phyloP scores from a whole-genome alignment of 140 eudicot genomes.

The Erigeron philadelphicus region DNA sequence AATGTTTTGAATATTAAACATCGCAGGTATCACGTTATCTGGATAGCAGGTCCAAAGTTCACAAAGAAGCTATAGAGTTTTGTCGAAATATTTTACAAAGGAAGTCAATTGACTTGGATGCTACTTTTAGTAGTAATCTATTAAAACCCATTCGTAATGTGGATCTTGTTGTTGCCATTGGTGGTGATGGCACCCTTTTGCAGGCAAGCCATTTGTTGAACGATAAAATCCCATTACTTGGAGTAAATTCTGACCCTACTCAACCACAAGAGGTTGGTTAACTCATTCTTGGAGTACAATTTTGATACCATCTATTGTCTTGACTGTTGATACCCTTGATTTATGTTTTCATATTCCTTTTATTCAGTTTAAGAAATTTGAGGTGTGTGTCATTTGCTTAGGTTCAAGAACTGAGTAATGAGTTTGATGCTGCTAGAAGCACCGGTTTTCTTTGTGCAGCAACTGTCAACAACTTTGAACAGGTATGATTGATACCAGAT shows the following conservation, averaged over 20 bases:
- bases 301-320: background rate
- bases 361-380: slow-evolving; percentile 13
- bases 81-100: slow-evolving; percentile 58
- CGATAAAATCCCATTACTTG: slow-evolving; percentile 74
- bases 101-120: slow-evolving; percentile 57
- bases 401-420: slow-evolving; percentile 57
- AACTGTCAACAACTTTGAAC: slow-evolving; percentile 68
- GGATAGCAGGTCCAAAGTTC: slow-evolving; percentile 52
- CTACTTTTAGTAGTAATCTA: slow-evolving; percentile 49
- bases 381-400: slow-evolving; percentile 24
- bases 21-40: slow-evolving; percentile 53
- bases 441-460: slow-evolving; percentile 94
- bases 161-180: slow-evolving; percentile 76
- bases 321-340: slow-evolving; percentile 5
- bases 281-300: background rate
- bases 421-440: slow-evolving; percentile 92
- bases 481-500: slow-evolving; percentile 30
- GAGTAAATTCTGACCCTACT: slow-evolving; percentile 93
- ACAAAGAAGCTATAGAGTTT: slow-evolving; percentile 64
- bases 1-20: background rate
- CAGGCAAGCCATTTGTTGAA: slow-evolving; percentile 81
- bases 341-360: background rate
- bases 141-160: slow-evolving; percentile 61
- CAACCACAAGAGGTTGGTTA: slow-evolving; percentile 82
- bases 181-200: slow-evolving; percentile 99